Evolutionary conservation across 129 eudicot genomes (phyloP).

Genomic region (Escallonia rubra): DNA sequence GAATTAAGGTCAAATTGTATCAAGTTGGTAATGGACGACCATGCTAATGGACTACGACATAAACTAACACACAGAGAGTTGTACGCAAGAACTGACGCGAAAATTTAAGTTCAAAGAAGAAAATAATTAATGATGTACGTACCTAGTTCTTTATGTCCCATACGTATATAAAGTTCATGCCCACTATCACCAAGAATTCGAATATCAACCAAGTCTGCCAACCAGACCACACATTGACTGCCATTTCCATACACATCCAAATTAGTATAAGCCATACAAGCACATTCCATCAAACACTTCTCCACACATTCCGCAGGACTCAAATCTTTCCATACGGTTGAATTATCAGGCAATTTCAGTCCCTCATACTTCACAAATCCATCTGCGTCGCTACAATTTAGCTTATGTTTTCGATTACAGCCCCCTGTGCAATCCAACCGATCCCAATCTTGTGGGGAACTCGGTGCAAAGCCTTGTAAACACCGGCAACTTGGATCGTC

Average conservation of each 20-base stretch:
- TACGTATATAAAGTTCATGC: background rate
- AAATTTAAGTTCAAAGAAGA: no score
- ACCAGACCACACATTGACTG: background rate
- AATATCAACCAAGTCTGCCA: background rate
- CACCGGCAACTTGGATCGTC: constrained; percentile 42
- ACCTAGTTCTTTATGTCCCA: background rate
- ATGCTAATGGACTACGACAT: no score
- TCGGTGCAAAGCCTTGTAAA: constrained; percentile 39
- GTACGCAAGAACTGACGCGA: no score
- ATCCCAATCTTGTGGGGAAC: constrained; percentile 38
- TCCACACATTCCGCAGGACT: background rate
- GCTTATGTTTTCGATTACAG: constrained; percentile 23
- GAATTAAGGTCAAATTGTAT: no score
- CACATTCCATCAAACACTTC: background rate
- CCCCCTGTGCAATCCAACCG: constrained; percentile 35
- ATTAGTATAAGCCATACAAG: background rate
- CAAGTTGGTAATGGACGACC: no score
- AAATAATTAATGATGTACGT: no score
- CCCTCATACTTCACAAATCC: constrained; percentile 47
- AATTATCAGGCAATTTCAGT: constrained; percentile 50
- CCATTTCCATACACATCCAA: background rate
- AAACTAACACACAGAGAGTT: no score
- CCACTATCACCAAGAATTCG: background rate
- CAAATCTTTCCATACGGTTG: constrained; percentile 19
- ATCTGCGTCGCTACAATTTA: constrained; percentile 32